Percentiles rank a stretch among this genome's conserved stretches.
Conservation (phyloP, 768 basidiomycete genomes). For the Pisolithus marmoratus region DNA sequence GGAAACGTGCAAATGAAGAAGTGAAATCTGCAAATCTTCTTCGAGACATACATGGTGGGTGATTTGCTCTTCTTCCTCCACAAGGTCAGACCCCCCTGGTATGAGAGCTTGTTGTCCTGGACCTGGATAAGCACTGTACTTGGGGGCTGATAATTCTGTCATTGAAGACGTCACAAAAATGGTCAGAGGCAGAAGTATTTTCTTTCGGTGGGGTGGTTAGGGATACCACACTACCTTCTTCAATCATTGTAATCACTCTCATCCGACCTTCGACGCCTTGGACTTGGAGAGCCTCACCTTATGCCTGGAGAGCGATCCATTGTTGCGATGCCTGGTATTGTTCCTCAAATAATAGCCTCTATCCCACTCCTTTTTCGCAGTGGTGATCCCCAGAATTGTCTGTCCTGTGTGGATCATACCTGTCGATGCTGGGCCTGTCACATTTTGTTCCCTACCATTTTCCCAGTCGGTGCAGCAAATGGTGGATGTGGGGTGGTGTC, state of each 20-base stretch:
- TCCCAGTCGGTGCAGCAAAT: conserved; percentile 21
- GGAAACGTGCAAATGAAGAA: too few species aligned
- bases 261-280: conserved; percentile 16
- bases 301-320: conserved; percentile 20
- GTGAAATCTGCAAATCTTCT: conserved; percentile 88
- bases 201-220: too few species aligned
- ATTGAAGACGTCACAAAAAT: too few species aligned
- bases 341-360: conserved; percentile 12
- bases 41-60: conserved; percentile 91
- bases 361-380: conserved; percentile 7
- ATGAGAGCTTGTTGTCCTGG: conserved; percentile 89
- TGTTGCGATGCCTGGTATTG: conserved; percentile 16
- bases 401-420: conserved; percentile 18
- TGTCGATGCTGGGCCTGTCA: conserved; percentile 8
- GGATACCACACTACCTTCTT: too few species aligned
- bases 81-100: conserved; percentile 90
- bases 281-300: neutral
- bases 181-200: too few species aligned
- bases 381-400: conserved; percentile 16
- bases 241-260: too few species aligned
- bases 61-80: conserved; percentile 97
- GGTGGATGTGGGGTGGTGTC: neutral
- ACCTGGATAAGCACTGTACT: conserved; percentile 99
- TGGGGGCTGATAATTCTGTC: conserved; percentile 91
- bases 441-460: conserved; percentile 7